These are phyloP conservation scores for Acer yangbiense DNA, from an alignment of 345 rosid genomes.

Conservation along the genomic window DNA sequence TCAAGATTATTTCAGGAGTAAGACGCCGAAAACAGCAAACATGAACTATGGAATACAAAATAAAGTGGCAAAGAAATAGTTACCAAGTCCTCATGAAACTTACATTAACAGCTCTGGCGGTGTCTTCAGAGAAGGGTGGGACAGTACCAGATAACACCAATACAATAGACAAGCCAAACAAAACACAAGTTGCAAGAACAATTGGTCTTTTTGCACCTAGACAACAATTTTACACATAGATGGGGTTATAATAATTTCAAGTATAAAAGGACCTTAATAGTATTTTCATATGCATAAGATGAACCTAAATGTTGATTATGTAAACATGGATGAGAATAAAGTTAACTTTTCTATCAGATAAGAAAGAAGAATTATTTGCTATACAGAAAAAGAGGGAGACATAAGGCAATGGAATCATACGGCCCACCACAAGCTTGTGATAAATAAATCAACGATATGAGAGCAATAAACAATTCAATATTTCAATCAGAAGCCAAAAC, in stretches of 20 bases:
- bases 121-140: slow-evolving; percentile 77
- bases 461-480: background rate
- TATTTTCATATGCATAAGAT: background rate
- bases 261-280: background rate
- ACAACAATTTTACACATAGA: slow-evolving; percentile 20
- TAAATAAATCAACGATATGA: background rate
- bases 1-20: background rate
- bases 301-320: slow-evolving; percentile 7
- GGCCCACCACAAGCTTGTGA: background rate
- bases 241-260: slow-evolving; percentile 11
- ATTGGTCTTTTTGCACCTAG: slow-evolving; percentile 70
- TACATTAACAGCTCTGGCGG: slow-evolving; percentile 89
- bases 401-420: background rate
- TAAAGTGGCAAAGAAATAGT: background rate
- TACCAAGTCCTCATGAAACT: slow-evolving; percentile 27
- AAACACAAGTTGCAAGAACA: slow-evolving; percentile 46
- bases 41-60: background rate
- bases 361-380: background rate
- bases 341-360: background rate
- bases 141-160: slow-evolving; percentile 55
- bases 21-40: background rate
- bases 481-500: background rate
- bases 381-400: background rate
- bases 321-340: slow-evolving; percentile 3
- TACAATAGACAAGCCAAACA: slow-evolving; percentile 59